Conservation (phyloP, 2,329 filamentous ascomycete genomes). For the Saccharata proteae region DNA sequence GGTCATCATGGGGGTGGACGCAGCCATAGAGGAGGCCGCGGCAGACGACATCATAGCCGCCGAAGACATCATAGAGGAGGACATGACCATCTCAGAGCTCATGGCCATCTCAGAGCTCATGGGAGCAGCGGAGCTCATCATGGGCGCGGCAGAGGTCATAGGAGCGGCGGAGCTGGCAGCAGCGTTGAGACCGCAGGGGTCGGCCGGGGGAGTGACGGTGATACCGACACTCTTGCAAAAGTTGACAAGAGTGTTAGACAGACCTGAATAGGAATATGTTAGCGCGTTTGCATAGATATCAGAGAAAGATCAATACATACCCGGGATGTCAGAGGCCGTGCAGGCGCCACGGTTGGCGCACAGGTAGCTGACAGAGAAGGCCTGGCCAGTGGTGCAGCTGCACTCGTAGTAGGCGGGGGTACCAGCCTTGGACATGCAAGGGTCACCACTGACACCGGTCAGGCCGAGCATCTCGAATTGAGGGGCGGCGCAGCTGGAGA, state of each 20-base stretch:
- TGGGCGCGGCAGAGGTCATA: not conserved
- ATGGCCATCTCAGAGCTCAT: no score
- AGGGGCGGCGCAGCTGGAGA: slow-evolving; percentile 5
- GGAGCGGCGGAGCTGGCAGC: slow-evolving; percentile 1
- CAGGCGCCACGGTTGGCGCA: slow-evolving; percentile 4
- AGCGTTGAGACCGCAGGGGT: slow-evolving; percentile 4
- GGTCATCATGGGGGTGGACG: no score
- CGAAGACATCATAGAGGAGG: not conserved
- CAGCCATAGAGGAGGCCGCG: slow-evolving; percentile 1
- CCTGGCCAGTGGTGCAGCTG: slow-evolving; percentile 3
- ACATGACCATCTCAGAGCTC: no score
- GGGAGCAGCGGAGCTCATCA: not conserved
- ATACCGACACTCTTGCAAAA: slow-evolving; percentile 6
- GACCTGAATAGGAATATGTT: not conserved
- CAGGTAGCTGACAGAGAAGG: slow-evolving; percentile 4
- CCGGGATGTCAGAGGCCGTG: slow-evolving; percentile 3
- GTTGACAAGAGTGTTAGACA: slow-evolving; percentile 3
- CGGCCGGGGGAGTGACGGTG: slow-evolving; percentile 2
- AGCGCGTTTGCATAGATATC: not conserved
- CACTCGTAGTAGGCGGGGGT: slow-evolving; percentile 7
- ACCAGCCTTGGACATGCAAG: slow-evolving; percentile 5
- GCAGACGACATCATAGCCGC: not conserved
- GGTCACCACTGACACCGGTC: slow-evolving; percentile 6
- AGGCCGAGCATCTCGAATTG: slow-evolving; percentile 5
- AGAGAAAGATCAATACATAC: not conserved